Base-by-base conservation (phyloP, 176 grass and related monocot genomes). In the Cocos nucifera region DNA sequence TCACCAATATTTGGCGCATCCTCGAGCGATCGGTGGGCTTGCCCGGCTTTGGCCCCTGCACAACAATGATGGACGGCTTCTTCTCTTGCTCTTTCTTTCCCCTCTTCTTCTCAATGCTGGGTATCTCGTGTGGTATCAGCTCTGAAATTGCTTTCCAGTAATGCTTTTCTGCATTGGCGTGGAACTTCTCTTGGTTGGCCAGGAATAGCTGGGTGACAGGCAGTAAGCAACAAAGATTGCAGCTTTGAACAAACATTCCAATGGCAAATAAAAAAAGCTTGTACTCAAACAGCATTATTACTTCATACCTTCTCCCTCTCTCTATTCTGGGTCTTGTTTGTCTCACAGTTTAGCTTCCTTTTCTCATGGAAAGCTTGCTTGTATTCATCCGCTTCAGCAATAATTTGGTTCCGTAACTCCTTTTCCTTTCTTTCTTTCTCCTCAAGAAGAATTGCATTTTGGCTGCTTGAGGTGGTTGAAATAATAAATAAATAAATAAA, bases 81-180 rank as follows among this genome's bases (percentile, higher is more conserved):
- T 68, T 68, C 17, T 68, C 65, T 53, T 56, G 52, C 0, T 68
- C 65, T 22, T 68, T 68, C 65, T 68, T 68, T 49, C 35, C 35
- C 14, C 63, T 50, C 22, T 19, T 68, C 53, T 56, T 68, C 65
- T 68, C 65, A 8, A 68, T 68, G 53, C 6, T 68, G 19, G 65
- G 52, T 68, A 68, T 22, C 28, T 68, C 65, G 16, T 56, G 65
- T 3, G 65, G 65, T 14, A 68, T 22, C 17, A 68, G 65, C 19
- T 68, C 65, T 0, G 65, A 24, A 22, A 68, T 68, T 54, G 65
- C 51, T 68, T 68, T 68, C 65, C 65, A 68, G 65, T 68, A 68
- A 21, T 68, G 65, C 39, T 68, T 68, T 22, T 68, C 65, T 6
- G 53, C 65, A 68, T 56, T 68, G 15, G 65, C 53, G 15, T 68